These are phyloP conservation scores for Boletus bicolor DNA, from an alignment of 768 basidiomycete genomes.

Conservation along the genomic window DNA sequence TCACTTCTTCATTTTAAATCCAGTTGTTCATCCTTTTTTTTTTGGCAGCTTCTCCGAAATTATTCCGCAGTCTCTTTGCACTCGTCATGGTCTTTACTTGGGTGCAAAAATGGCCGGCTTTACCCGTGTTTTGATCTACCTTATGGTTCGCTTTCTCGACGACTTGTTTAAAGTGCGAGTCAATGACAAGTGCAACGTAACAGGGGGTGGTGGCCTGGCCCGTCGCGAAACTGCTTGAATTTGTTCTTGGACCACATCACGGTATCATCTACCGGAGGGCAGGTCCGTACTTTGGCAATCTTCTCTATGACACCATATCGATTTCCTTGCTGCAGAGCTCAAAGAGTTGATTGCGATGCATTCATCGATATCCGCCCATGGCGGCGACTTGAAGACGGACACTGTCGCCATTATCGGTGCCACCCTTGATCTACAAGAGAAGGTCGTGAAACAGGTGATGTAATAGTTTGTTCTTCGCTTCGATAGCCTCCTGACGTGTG, in stretches of 20 bases:
- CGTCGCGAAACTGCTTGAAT: conserved; percentile 77
- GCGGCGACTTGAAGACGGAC: conserved; percentile 82
- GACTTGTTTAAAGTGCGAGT: neutral
- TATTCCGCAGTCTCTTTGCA: conserved; percentile 90
- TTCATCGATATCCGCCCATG: conserved; percentile 63
- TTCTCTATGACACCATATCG: neutral
- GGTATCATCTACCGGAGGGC: conserved; percentile 87
- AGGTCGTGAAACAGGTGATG: conserved; percentile 64
- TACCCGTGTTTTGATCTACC: conserved; percentile 64
- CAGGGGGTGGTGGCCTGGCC: conserved; percentile 82
- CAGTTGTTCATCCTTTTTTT: conserved; percentile 1
- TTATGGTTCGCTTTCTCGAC: conserved; percentile 43
- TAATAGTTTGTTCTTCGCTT: neutral
- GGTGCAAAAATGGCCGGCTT: conserved; percentile 83
- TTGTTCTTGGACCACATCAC: conserved; percentile 76
- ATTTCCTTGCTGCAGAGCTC: conserved; percentile 46
- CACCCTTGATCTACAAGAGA: conserved; percentile 85
- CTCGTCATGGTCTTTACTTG: conserved; percentile 83
- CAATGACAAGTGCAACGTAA: neutral
- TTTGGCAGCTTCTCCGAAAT: conserved; percentile 77
- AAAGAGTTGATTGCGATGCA: conserved; percentile 93
- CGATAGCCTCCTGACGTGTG: neutral
- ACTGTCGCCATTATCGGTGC: conserved; percentile 90
- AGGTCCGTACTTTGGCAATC: conserved; percentile 32
- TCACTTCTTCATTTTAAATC: neutral